Conservation (phyloP, 1,284 basidiomycete genomes). For the Rhodotorula sp. region DNA sequence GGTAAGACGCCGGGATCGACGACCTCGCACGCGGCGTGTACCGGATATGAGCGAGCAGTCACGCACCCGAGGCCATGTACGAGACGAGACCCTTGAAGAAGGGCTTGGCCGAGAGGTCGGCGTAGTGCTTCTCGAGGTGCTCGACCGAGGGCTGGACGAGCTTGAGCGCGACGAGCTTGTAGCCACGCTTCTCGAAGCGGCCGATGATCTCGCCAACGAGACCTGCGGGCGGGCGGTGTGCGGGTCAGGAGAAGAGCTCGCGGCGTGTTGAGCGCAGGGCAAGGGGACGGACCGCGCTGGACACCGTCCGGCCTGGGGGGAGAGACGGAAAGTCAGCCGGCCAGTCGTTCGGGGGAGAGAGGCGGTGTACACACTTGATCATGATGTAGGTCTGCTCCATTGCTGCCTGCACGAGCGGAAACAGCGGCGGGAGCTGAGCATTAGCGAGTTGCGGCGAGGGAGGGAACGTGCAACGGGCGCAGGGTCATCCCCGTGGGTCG, state of each 20-base stretch:
- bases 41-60: not conserved
- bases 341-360: not conserved
- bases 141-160: slow-evolving; percentile 49
- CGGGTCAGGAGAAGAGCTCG: not conserved
- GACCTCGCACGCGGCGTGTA: no score
- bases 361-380: slow-evolving; percentile 53
- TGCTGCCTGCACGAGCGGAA: slow-evolving; percentile 16
- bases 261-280: not conserved
- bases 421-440: not conserved
- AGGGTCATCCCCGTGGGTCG: not conserved
- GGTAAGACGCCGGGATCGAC: no score
- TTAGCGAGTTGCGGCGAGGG: not conserved
- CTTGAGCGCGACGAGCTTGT: slow-evolving; percentile 81
- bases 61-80: slow-evolving; percentile 60
- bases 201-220: slow-evolving; percentile 74
- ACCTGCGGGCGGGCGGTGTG: slow-evolving; percentile 51
- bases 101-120: slow-evolving; percentile 81
- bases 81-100: slow-evolving; percentile 93
- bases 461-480: not conserved
- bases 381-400: slow-evolving; percentile 59
- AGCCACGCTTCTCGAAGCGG: slow-evolving; percentile 93
- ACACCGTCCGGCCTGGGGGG: slow-evolving; percentile 84
- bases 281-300: slow-evolving; percentile 62
- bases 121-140: slow-evolving; percentile 93
- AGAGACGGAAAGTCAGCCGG: slow-evolving; percentile 2